Evolutionary conservation across 805 yeast genomes (phyloP).

Genomic region (Yarrowia deformans): DNA sequence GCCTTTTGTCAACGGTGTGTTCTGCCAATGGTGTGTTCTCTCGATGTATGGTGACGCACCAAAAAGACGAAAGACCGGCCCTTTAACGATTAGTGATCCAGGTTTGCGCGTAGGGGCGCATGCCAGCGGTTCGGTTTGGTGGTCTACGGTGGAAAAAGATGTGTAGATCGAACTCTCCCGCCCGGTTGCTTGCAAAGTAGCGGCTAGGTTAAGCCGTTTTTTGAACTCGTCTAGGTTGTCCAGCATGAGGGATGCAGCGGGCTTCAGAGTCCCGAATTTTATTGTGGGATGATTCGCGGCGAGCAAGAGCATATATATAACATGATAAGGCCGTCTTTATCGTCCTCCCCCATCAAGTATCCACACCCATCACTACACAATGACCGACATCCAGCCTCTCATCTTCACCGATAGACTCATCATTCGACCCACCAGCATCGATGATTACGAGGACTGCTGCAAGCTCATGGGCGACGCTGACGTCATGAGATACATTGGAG

Average conservation of each 20-base stretch:
- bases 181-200: conserved; percentile 3
- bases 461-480: conserved; percentile 28
- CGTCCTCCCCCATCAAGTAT: no score
- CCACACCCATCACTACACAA: not conserved
- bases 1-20: no score
- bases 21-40: no score
- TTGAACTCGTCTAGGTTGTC: conserved; percentile 1
- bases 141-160: no score
- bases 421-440: conserved; percentile 14
- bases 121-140: no score
- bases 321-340: not conserved
- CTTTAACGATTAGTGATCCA: conserved; percentile 8
- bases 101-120: no score
- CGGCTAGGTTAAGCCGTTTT: conserved; percentile 6
- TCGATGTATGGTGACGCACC: no score
- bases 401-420: conserved; percentile 16
- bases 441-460: conserved; percentile 21
- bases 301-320: not conserved
- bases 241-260: conserved; percentile 5
- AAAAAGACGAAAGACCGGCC: not conserved
- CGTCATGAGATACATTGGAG: conserved; percentile 26
- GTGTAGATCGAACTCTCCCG: not conserved
- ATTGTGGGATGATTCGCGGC: not conserved
- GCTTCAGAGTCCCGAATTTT: not conserved
- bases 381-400: not conserved